phyloP scores from a whole-genome alignment of 2,329 filamentous ascomycete species.

The Cryphonectria radicalis region DNA sequence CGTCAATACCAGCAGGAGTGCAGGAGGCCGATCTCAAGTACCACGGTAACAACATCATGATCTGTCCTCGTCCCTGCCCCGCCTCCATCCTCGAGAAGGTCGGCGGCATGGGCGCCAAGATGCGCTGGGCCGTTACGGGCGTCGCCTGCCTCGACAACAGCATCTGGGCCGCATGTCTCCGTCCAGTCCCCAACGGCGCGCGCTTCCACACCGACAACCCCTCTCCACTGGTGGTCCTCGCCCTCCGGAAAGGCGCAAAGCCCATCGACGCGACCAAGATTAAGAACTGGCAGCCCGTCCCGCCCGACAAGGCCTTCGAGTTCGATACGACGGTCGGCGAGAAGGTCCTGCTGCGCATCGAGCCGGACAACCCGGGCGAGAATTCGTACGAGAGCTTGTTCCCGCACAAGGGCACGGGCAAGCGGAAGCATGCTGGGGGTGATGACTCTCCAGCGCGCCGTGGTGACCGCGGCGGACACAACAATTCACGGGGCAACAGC shows the following conservation, averaged over 20 bases:
- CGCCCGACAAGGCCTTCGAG: constrained; percentile 70
- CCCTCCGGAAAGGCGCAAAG: constrained; percentile 73
- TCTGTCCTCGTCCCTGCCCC: constrained; percentile 77
- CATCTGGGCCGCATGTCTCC: constrained; percentile 84
- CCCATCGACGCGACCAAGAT: constrained; percentile 83
- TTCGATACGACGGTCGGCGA: constrained; percentile 88
- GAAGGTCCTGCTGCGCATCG: constrained; percentile 81
- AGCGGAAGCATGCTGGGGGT: constrained; percentile 64
- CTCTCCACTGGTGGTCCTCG: constrained; percentile 80
- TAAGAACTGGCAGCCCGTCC: constrained; percentile 78
- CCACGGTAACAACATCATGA: constrained; percentile 89
- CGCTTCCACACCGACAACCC: constrained; percentile 79
- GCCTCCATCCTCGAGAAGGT: constrained; percentile 77
- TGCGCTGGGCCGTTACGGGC: constrained; percentile 82
- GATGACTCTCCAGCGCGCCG: constrained; percentile 46
- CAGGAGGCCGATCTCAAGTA: constrained; percentile 75
- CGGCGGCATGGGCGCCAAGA: constrained; percentile 82
- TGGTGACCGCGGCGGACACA: constrained; percentile 32
- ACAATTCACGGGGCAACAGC: constrained; percentile 11
- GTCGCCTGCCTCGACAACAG: constrained; percentile 76
- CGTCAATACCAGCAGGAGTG: constrained; percentile 63
- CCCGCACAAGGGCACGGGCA: constrained; percentile 58
- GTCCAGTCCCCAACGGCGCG: constrained; percentile 69
- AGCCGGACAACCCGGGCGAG: constrained; percentile 68
- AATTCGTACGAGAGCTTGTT: constrained; percentile 67